Conservation (phyloP, 768 basidiomycete genomes). For the Mycena indigotica region DNA sequence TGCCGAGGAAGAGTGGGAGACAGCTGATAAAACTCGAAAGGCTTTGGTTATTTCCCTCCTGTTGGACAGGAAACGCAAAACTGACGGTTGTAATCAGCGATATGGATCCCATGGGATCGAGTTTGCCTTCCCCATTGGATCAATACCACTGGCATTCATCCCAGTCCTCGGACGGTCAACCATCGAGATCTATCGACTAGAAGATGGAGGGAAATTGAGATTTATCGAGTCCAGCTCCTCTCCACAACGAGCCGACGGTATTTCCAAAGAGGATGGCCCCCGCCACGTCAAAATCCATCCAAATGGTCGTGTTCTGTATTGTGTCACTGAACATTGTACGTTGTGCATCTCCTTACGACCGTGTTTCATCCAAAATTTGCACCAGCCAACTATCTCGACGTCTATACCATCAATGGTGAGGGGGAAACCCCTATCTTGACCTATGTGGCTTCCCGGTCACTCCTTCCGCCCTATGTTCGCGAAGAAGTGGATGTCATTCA, state of each 20-base stretch:
- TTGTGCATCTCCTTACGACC: background rate
- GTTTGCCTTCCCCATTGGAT: conserved; percentile 33
- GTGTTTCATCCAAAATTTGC: background rate
- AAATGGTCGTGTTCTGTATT: conserved; percentile 52
- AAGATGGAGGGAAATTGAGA: conserved; percentile 34
- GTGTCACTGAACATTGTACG: conserved; percentile 55
- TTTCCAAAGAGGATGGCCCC: conserved; percentile 43
- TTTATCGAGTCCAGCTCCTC: conserved; percentile 42
- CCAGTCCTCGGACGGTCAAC: conserved; percentile 51
- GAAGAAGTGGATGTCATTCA: background rate
- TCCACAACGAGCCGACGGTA: conserved; percentile 34
- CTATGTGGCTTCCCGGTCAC: conserved; percentile 26
- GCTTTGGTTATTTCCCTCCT: conserved; percentile 40
- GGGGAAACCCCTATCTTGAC: conserved; percentile 15
- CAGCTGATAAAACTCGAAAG: conserved; percentile 51
- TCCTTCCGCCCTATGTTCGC: conserved; percentile 27
- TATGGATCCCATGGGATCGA: conserved; percentile 57
- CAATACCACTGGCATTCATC: conserved; percentile 42
- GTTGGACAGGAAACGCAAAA: background rate
- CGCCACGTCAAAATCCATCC: conserved; percentile 56
- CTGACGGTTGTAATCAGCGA: conserved; percentile 33
- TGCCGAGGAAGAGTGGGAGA: conserved; percentile 40
- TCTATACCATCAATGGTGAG: conserved; percentile 38
- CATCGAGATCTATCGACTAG: conserved; percentile 49
- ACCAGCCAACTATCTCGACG: conserved; percentile 53